Conservation (phyloP, 2,329 filamentous ascomycete species). For the Hypomyces perniciosus region DNA sequence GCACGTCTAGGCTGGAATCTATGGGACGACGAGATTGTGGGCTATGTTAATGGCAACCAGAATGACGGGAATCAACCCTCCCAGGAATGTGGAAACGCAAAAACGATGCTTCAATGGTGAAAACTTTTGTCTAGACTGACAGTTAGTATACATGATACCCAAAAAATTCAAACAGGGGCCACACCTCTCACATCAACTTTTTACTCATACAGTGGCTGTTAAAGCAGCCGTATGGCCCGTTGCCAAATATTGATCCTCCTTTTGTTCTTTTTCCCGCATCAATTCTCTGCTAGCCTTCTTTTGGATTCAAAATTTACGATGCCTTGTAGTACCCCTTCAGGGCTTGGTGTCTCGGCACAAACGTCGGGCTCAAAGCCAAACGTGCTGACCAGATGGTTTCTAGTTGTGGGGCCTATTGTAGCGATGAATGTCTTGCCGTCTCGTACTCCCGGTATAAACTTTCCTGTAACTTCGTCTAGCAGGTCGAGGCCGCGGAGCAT, state of each 20-base stretch:
- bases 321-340: constrained; percentile 67
- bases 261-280: background rate
- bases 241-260: constrained; percentile 10
- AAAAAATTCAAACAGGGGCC: too few relatives aligned
- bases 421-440: constrained; percentile 58
- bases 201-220: too few relatives aligned
- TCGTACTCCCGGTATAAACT: constrained; percentile 23
- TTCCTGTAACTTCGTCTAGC: constrained; percentile 42
- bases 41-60: background rate
- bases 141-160: too few relatives aligned
- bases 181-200: too few relatives aligned
- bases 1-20: too few relatives aligned
- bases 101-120: too few relatives aligned
- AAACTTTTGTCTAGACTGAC: too few relatives aligned
- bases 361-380: constrained; percentile 68
- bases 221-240: background rate
- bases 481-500: constrained; percentile 50
- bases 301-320: constrained; percentile 42
- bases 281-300: background rate
- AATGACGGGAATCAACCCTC: background rate
- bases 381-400: constrained; percentile 59
- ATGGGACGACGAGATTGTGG: too few relatives aligned
- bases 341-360: constrained; percentile 76
- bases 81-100: background rate
- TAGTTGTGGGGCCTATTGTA: constrained; percentile 91